Conservation (phyloP, 2,329 filamentous ascomycete species). For the Aspergillus sp. region DNA sequence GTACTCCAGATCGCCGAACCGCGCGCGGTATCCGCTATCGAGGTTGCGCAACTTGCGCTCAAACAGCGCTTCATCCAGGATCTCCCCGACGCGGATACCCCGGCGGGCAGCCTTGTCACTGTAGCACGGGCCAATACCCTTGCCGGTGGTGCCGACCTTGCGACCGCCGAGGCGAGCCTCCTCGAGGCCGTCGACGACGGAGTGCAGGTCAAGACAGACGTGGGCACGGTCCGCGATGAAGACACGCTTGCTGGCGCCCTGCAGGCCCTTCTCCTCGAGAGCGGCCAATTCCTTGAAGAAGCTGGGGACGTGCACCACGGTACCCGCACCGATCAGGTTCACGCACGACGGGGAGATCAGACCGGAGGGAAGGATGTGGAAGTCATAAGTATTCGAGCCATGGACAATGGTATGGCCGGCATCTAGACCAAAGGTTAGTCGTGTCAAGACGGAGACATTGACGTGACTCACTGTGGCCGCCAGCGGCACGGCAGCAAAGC, state of each 20-base stretch:
- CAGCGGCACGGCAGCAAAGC: conserved; percentile 46
- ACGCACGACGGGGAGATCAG: conserved; percentile 45
- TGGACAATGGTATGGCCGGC: conserved; percentile 51
- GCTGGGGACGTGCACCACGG: conserved; percentile 47
- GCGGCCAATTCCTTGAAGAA: conserved; percentile 49
- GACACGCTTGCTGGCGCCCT: conserved; percentile 40
- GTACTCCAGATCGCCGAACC: conserved; percentile 60
- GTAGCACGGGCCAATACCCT: conserved; percentile 59
- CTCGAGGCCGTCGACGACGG: conserved; percentile 46
- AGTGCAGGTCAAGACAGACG: conserved; percentile 46
- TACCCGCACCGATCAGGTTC: conserved; percentile 49
- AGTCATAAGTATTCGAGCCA: conserved; percentile 47
- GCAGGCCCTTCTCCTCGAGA: conserved; percentile 44
- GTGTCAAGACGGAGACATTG: not conserved
- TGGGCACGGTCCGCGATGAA: conserved; percentile 49
- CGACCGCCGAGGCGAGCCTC: conserved; percentile 45
- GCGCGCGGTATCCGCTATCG: conserved; percentile 53
- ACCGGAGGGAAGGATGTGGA: conserved; percentile 49
- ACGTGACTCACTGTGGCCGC: conserved; percentile 44
- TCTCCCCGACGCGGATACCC: conserved; percentile 58
- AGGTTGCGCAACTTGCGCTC: conserved; percentile 55
- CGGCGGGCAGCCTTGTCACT: conserved; percentile 61
- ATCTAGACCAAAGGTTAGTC: conserved; percentile 22
- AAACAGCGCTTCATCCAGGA: conserved; percentile 56
- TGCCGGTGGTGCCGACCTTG: conserved; percentile 50